Conservation (phyloP, 2,329 filamentous ascomycete species). For the Emergomyces pasteurianus region DNA sequence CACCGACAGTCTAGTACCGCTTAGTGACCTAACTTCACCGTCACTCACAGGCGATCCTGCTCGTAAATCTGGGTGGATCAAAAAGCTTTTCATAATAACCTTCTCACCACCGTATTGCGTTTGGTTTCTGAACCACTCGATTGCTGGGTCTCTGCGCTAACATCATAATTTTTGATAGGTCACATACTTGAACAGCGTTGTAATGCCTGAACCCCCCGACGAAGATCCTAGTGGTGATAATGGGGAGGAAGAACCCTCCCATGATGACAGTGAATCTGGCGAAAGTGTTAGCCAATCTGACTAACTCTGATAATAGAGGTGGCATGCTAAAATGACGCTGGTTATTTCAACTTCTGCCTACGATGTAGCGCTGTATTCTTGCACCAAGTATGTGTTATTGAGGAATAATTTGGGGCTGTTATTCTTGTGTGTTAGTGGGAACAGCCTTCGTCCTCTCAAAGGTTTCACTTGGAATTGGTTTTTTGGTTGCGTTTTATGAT, state of each 20-base stretch:
- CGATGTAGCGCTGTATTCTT: background rate
- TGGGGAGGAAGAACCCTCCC: constrained; percentile 7
- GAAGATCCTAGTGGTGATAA: constrained; percentile 26
- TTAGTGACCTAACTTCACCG: background rate
- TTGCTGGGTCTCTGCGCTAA: constrained; percentile 13
- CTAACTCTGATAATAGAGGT: background rate
- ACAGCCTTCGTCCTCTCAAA: background rate
- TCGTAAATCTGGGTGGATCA: background rate
- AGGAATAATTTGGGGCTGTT: background rate
- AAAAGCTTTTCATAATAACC: background rate
- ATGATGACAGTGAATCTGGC: constrained; percentile 4
- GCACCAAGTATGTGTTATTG: background rate
- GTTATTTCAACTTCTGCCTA: background rate
- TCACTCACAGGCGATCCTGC: background rate
- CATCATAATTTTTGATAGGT: constrained; percentile 37
- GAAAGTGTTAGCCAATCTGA: background rate
- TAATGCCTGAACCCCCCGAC: constrained; percentile 55
- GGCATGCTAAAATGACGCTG: constrained; percentile 3
- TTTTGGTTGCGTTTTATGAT: background rate
- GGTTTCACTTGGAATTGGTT: background rate
- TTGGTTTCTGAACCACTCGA: background rate
- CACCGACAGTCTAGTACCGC: background rate
- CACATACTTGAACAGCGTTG: constrained; percentile 58
- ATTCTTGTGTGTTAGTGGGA: background rate
- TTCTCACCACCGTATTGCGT: background rate